A percentile compares a stretch with the other conserved stretches of the same genome.
Conservation (phyloP, 495 filamentous ascomycete species). For the Lasiosphaeris hirsuta region DNA sequence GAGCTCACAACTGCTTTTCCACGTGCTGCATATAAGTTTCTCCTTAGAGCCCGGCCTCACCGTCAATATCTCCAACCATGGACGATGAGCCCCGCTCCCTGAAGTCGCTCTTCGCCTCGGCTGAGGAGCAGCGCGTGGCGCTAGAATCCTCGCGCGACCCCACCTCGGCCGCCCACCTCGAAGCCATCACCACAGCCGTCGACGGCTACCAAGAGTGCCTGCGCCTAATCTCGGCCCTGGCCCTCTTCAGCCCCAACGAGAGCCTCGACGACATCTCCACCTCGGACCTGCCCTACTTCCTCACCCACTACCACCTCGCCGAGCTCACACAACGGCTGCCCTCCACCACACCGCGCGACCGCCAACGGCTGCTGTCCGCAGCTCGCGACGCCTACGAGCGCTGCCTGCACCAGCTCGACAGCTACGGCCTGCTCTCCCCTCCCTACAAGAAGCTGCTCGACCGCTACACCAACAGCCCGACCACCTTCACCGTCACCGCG, state of each 20-base stretch:
- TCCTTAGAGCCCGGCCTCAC: neutral
- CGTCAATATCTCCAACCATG: neutral
- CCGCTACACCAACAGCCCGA: constrained; percentile 62
- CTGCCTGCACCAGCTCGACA: constrained; percentile 71
- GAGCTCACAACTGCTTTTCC: too few species aligned
- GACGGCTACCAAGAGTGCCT: constrained; percentile 69
- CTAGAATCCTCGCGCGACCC: constrained; percentile 39
- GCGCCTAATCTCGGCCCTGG: constrained; percentile 61
- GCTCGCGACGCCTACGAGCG: constrained; percentile 69
- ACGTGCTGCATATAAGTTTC: too few species aligned
- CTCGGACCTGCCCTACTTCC: constrained; percentile 69
- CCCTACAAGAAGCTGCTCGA: constrained; percentile 69
- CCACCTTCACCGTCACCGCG: constrained; percentile 62
- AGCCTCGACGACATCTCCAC: constrained; percentile 83
- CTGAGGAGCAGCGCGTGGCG: constrained; percentile 44
- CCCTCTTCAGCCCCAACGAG: constrained; percentile 89
- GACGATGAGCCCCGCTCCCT: constrained; percentile 39
- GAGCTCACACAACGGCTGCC: constrained; percentile 40
- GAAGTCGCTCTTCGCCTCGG: constrained; percentile 49
- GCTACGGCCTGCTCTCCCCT: constrained; percentile 67
- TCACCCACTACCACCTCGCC: constrained; percentile 33
- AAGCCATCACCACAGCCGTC: constrained; percentile 64
- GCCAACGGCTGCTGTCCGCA: constrained; percentile 58
- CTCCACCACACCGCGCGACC: constrained; percentile 54
- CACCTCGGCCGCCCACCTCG: constrained; percentile 60